A percentile compares a stretch with the other conserved stretches of the same genome.
phyloP scores from a whole-genome alignment of 2,329 filamentous ascomycete genomes.

The Gnomoniopsis sp. region DNA sequence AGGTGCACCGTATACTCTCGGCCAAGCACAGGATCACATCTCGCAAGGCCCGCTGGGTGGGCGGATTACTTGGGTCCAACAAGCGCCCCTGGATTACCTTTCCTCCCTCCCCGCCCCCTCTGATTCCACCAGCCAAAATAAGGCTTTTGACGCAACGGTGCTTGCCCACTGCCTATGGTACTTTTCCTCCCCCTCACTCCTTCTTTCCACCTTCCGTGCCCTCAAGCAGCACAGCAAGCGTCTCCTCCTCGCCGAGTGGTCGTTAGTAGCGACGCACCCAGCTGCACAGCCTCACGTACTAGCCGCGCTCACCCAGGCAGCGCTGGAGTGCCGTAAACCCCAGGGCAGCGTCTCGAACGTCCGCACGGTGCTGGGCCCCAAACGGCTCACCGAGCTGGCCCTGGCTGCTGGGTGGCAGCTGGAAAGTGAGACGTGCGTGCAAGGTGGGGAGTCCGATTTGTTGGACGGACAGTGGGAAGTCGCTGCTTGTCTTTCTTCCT shows the following conservation, averaged over 20 bases:
- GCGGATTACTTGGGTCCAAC: constrained; percentile 41
- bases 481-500: constrained; percentile 14
- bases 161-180: constrained; percentile 54
- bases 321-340: constrained; percentile 16
- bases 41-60: constrained; percentile 35
- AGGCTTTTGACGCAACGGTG: constrained; percentile 43
- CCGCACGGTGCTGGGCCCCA: neutral
- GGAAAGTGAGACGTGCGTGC: constrained; percentile 14
- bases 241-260: constrained; percentile 19
- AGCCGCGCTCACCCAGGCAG: constrained; percentile 16
- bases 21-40: constrained; percentile 44
- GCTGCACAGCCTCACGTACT: constrained; percentile 17
- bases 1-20: constrained; percentile 37
- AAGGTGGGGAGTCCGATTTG: constrained; percentile 14
- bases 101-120: constrained; percentile 15
- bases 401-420: constrained; percentile 15
- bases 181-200: constrained; percentile 30
- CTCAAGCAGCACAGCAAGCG: constrained; percentile 18
- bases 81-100: constrained; percentile 34
- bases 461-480: constrained; percentile 20
- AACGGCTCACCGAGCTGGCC: neutral
- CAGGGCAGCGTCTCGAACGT: constrained; percentile 14
- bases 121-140: constrained; percentile 2
- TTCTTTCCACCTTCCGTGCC: constrained; percentile 15
- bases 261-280: constrained; percentile 11